Evolutionary conservation across 176 grass and related monocot species (phyloP).

Genomic region (Stipa capillata): DNA sequence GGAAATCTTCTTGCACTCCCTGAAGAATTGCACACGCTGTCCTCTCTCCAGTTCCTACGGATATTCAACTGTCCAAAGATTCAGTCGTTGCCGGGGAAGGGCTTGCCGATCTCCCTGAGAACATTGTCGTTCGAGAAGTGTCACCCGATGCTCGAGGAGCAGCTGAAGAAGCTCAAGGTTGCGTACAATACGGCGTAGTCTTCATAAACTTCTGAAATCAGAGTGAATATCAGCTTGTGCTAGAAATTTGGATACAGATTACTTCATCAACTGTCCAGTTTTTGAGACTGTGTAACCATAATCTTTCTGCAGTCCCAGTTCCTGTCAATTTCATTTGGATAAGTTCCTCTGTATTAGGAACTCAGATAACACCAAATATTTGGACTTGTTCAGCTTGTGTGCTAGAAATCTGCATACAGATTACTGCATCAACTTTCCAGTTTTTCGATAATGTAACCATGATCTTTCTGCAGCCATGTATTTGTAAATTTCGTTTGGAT

Average conservation of each 20-base stretch:
- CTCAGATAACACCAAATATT: background rate
- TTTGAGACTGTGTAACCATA: background rate
- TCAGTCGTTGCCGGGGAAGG: background rate
- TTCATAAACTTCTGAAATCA: background rate
- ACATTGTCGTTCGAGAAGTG: conserved; percentile 10
- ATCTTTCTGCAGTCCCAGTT: background rate
- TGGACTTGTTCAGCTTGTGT: background rate
- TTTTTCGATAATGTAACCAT: background rate
- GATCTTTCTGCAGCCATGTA: background rate
- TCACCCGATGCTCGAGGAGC: conserved; percentile 10
- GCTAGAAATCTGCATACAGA: background rate
- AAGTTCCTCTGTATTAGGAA: background rate
- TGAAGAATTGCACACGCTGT: background rate
- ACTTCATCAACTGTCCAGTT: background rate
- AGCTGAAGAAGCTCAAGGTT: conserved; percentile 3
- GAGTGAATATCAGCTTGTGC: background rate
- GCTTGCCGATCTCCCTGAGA: conserved; percentile 17
- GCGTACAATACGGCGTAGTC: background rate
- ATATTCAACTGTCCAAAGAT: conserved; percentile 10
- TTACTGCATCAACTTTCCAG: background rate
- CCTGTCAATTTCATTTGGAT: background rate
- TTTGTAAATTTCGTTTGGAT: background rate
- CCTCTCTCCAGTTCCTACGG: conserved; percentile 8
- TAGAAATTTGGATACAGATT: background rate
- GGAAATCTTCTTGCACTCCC: conserved; percentile 15